Base-by-base conservation (phyloP, 2,329 filamentous ascomycete genomes). In the Cordyceps cateniannulata region DNA sequence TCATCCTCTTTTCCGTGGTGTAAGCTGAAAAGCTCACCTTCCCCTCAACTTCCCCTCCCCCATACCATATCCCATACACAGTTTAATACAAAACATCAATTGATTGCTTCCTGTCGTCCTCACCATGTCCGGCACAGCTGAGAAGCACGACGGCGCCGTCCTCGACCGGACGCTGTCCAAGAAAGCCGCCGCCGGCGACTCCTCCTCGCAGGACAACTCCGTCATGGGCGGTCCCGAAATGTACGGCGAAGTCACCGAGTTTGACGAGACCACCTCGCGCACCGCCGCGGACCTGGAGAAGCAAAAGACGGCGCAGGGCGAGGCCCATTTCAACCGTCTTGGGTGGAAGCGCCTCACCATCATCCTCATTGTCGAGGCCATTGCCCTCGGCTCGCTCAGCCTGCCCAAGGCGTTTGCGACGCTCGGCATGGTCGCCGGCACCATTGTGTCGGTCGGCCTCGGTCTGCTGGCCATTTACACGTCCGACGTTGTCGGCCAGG, bases 331-430 rank as follows among this genome's bases (percentile, higher is more conserved):
- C 69, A 72, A 81, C 63, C 77, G 78, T 45, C 76, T 84, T 24
- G 81, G 81, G 58, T 84, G 81, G 81, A 83, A 83, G 69, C 79
- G 81, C 14, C 75, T 84, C 38, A 82, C 80, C 2, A 71, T 83
- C 24, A 76, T 84, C 29, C 75, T 83, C 62, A 81, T 84, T 63
- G 81, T 84, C 66, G 80, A 83, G 70, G 81, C 81, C 59, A 81
- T 84, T 63, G 81, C 81, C 5, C 79, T 84, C 18, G 81, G 81
- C 51, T 76, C 74, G 62, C 71, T 84, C 57, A 79, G 78, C 63
- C 74, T 84, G 51, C 81, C 81, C 3, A 67, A 71, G 2, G 79
- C 80, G 18, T 84, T 83, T 65, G 80, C 80, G 12, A 75, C 75
- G 3, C 76, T 84, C 24, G 81, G 81, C 59, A 82, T 84, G 81